A percentile compares a stretch with the other conserved stretches of the same genome.
Evolutionary conservation across 768 basidiomycete genomes (phyloP).

Genomic region (Coprinopsis cinerea): DNA sequence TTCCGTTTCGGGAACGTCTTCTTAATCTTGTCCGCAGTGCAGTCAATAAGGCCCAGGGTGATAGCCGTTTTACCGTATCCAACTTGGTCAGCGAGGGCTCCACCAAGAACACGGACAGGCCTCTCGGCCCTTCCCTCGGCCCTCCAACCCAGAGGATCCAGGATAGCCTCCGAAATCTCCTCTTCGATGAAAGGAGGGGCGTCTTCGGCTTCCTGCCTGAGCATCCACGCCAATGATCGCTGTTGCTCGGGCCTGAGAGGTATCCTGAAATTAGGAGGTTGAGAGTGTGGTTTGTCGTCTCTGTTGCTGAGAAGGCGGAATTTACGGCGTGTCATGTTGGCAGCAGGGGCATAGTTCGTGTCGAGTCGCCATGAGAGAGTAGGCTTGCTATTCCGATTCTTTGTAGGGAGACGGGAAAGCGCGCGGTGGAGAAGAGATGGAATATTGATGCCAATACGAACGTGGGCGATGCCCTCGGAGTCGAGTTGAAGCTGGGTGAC

Average conservation of each 20-base stretch:
- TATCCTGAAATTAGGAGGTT: conserved; percentile 76
- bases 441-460: conserved; percentile 85
- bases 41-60: conserved; percentile 83
- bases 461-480: conserved; percentile 55
- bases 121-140: conserved; percentile 89
- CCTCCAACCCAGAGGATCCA: conserved; percentile 86
- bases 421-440: conserved; percentile 86
- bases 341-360: conserved; percentile 67
- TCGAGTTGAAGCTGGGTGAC: conserved; percentile 75
- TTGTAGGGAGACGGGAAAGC: conserved; percentile 66
- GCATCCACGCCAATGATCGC: conserved; percentile 91
- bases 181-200: conserved; percentile 83
- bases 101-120: conserved; percentile 71
- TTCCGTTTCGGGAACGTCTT: conserved; percentile 52
- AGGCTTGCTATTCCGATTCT: conserved; percentile 39
- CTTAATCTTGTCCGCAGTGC: conserved; percentile 48
- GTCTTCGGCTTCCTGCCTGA: conserved; percentile 61
- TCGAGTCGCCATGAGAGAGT: conserved; percentile 75
- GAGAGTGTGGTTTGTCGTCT: conserved; percentile 57
- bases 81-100: conserved; percentile 93
- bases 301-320: conserved; percentile 77
- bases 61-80: conserved; percentile 98
- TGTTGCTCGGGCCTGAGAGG: conserved; percentile 79
- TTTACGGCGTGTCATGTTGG: conserved; percentile 50
- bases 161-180: conserved; percentile 86